Conservation (phyloP, 2,329 filamentous ascomycete genomes). For the Scedosporium minutisporum region DNA sequence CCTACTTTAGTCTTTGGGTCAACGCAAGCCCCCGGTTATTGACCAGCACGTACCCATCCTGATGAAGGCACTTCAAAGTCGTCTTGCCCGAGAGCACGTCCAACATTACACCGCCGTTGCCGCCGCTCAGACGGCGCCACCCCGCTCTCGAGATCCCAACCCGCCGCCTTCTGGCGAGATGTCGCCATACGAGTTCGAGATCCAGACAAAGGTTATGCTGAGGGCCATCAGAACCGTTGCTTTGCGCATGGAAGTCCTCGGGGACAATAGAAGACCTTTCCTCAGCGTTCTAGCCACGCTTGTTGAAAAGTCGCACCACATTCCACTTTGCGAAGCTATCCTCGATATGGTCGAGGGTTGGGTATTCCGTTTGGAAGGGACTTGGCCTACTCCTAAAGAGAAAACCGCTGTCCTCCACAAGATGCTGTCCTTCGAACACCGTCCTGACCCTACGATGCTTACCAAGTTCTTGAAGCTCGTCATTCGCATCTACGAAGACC, state of each 20-base stretch:
- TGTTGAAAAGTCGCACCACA: slow-evolving; percentile 88
- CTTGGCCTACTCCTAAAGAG: slow-evolving; percentile 94
- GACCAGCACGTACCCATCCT: slow-evolving; percentile 79
- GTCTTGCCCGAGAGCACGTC: slow-evolving; percentile 89
- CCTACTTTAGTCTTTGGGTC: slow-evolving; percentile 82
- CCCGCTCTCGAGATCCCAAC: slow-evolving; percentile 43
- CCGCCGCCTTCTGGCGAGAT: slow-evolving; percentile 39
- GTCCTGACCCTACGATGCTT: slow-evolving; percentile 72
- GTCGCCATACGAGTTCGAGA: slow-evolving; percentile 68
- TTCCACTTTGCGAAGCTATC: slow-evolving; percentile 81
- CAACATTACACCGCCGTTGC: slow-evolving; percentile 56
- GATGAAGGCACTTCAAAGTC: slow-evolving; percentile 88
- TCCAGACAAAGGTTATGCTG: slow-evolving; percentile 85
- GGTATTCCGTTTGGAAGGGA: slow-evolving; percentile 92
- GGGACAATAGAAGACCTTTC: slow-evolving; percentile 85
- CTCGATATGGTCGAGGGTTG: slow-evolving; percentile 88
- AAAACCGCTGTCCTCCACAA: slow-evolving; percentile 99
- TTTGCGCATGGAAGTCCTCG: slow-evolving; percentile 82
- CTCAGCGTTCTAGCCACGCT: slow-evolving; percentile 89
- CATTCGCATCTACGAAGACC: slow-evolving; percentile 95
- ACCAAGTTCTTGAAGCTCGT: slow-evolving; percentile 93
- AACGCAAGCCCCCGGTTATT: slow-evolving; percentile 75
- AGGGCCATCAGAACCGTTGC: slow-evolving; percentile 93
- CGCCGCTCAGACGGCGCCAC: slow-evolving; percentile 37
- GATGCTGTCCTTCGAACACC: slow-evolving; percentile 91